These are phyloP conservation scores for Monilinia aucupariae DNA, from an alignment of 2,329 filamentous ascomycete species.

Conservation along the genomic window DNA sequence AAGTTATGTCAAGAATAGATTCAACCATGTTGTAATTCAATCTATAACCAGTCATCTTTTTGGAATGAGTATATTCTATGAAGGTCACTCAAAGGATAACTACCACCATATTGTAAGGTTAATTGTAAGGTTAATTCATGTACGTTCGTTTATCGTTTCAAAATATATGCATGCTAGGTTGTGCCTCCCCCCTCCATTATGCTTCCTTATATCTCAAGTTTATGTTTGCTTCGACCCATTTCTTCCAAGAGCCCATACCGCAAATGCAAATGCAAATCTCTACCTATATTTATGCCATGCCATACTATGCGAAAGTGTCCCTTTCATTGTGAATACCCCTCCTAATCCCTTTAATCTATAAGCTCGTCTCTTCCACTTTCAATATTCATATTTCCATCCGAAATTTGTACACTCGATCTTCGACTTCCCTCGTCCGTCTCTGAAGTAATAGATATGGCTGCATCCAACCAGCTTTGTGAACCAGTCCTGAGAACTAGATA, in stretches of 20 bases:
- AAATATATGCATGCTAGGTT: neutral
- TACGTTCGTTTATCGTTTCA: neutral
- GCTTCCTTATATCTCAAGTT: neutral
- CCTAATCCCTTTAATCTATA: neutral
- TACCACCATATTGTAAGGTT: neutral
- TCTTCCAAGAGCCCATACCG: neutral
- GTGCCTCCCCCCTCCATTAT: neutral
- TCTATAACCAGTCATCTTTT: neutral
- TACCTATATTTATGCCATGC: neutral
- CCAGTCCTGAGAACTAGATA: constrained; percentile 62
- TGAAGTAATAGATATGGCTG: constrained; percentile 14
- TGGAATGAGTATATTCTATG: neutral
- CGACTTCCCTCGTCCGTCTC: constrained; percentile 8
- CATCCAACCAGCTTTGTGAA: constrained; percentile 29
- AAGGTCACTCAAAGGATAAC: neutral
- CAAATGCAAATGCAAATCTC: neutral
- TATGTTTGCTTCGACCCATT: neutral
- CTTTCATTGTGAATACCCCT: too few relatives aligned
- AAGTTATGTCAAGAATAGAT: too few relatives aligned
- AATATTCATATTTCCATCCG: neutral
- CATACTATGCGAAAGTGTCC: neutral
- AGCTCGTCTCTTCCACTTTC: constrained; percentile 13
- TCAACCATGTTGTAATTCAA: too few relatives aligned
- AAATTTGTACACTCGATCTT: constrained; percentile 11
- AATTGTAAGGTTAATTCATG: neutral